Percentiles rank a stretch among this genome's conserved stretches.
These are phyloP conservation scores for Candida adriatica DNA, from an alignment of 805 yeast genomes.

Conservation along the genomic window DNA sequence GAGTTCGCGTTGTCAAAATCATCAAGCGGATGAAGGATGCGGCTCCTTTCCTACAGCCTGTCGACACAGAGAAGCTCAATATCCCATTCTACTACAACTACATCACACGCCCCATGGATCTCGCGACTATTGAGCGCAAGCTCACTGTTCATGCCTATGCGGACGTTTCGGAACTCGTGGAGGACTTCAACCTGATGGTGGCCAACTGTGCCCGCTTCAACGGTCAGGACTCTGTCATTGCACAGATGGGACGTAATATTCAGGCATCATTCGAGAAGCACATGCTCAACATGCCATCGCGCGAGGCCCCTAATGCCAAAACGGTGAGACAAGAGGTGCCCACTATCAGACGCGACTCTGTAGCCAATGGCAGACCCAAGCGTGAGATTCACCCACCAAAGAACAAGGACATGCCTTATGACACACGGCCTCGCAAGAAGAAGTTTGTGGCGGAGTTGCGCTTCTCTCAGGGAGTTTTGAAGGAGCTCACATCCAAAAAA, in stretches of 20 bases:
- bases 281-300: constrained; percentile 83
- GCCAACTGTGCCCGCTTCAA: constrained; percentile 76
- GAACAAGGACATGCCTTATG: constrained; percentile 89
- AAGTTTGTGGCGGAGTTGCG: constrained; percentile 84
- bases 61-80: constrained; percentile 79
- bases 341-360: constrained; percentile 65
- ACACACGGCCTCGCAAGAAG: constrained; percentile 84
- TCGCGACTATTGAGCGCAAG: constrained; percentile 84
- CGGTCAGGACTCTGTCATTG: constrained; percentile 74
- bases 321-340: constrained; percentile 42
- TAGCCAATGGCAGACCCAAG: constrained; percentile 76
- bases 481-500: constrained; percentile 78
- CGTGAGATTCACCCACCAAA: constrained; percentile 96
- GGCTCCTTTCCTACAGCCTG: constrained; percentile 82
- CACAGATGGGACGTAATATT: constrained; percentile 87
- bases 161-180: constrained; percentile 57
- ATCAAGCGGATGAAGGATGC: constrained; percentile 90
- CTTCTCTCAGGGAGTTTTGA: constrained; percentile 74
- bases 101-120: constrained; percentile 86
- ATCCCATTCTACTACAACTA: constrained; percentile 87
- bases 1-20: constrained; percentile 72
- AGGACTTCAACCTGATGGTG: constrained; percentile 82
- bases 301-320: constrained; percentile 29
- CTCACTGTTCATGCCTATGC: constrained; percentile 64
- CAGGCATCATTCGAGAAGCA: constrained; percentile 93